Evolutionary conservation across 169 alveolate species (phyloP).

Genomic region (Cryptosporidium baileyi): DNA sequence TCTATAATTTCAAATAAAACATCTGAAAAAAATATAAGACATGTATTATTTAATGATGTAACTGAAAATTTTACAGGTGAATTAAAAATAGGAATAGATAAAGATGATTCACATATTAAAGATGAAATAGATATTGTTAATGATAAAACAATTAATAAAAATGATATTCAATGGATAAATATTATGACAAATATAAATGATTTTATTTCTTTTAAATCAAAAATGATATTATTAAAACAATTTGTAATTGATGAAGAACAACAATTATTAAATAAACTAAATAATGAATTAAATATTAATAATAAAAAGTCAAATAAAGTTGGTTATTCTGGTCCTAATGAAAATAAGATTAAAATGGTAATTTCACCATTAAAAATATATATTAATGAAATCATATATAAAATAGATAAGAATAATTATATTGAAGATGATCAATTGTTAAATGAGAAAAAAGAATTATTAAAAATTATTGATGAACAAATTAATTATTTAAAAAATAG

Average conservation of each 20-base stretch:
- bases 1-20: neutral
- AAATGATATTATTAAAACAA: conserved; percentile 9
- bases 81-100: too few species aligned
- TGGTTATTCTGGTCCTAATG: conserved; percentile 66
- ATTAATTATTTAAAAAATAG: conserved; percentile 7
- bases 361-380: conserved; percentile 16
- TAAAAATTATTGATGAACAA: conserved; percentile 21
- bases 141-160: neutral
- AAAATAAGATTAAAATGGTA: conserved; percentile 12
- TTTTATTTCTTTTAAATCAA: conserved; percentile 25
- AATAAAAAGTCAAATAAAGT: conserved; percentile 3
- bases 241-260: conserved; percentile 16
- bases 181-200: neutral
- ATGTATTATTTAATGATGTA: conserved; percentile 45
- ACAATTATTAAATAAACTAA: neutral
- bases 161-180: conserved; percentile 15
- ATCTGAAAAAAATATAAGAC: conserved; percentile 6
- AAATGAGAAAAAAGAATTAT: neutral
- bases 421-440: neutral
- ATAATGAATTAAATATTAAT: neutral
- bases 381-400: conserved; percentile 18
- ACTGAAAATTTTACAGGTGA: conserved; percentile 29
- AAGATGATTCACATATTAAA: neutral
- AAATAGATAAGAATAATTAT: neutral
- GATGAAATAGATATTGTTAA: neutral